A percentile compares a stretch with the other conserved stretches of the same genome.
These are phyloP conservation scores for Bacidia gigantensis DNA, from an alignment of 495 filamentous ascomycete genomes.

Conservation along the genomic window DNA sequence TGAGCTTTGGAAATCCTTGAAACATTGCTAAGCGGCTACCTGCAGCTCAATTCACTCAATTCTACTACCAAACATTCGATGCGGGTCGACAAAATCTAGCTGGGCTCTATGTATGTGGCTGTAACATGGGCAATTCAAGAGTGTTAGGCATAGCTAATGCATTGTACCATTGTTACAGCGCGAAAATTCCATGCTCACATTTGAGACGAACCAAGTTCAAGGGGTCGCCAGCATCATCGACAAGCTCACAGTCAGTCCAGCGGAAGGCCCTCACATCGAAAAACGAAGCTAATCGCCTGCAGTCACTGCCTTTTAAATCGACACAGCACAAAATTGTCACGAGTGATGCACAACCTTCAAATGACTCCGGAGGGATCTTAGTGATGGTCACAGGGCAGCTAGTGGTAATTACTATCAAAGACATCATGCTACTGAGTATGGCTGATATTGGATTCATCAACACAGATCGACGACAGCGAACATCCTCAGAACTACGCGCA, in stretches of 20 bases:
- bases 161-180: slow-evolving; percentile 37
- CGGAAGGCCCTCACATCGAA: background rate
- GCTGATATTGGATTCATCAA: background rate
- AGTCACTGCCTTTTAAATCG: slow-evolving; percentile 69
- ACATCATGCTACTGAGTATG: background rate
- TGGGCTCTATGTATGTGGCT: slow-evolving; percentile 67
- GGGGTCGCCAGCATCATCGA: slow-evolving; percentile 52
- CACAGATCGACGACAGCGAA: slow-evolving; percentile 67
- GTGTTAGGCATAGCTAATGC: background rate
- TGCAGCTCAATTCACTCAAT: slow-evolving; percentile 66
- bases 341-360: slow-evolving; percentile 45
- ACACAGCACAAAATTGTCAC: slow-evolving; percentile 56
- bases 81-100: slow-evolving; percentile 39
- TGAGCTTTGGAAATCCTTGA: background rate
- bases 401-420: slow-evolving; percentile 39
- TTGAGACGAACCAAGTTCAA: slow-evolving; percentile 49
- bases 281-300: background rate
- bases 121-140: too few species aligned
- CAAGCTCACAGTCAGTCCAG: slow-evolving; percentile 55
- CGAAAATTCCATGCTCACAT: slow-evolving; percentile 82
- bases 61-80: slow-evolving; percentile 87
- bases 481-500: slow-evolving; percentile 77
- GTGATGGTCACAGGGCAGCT: slow-evolving; percentile 78
- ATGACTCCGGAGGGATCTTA: slow-evolving; percentile 47
- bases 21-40: background rate